Evolutionary conservation across 1,284 basidiomycete genomes (phyloP).

Genomic region (Tilletia horrida): DNA sequence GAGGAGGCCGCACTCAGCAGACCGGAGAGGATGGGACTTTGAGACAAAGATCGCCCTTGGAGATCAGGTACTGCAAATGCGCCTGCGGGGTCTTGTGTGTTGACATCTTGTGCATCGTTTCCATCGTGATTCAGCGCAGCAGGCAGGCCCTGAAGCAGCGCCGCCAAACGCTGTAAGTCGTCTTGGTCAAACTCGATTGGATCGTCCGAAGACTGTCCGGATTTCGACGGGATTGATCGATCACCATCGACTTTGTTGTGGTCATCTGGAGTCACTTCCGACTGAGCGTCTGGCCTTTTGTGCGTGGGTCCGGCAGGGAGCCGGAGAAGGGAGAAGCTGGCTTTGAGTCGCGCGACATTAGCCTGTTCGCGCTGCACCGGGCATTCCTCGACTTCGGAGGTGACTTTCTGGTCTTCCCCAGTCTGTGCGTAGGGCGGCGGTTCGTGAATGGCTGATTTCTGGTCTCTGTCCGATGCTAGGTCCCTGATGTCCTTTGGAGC

Average conservation of each 20-base stretch:
- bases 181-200: constrained; percentile 6
- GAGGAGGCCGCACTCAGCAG: background rate
- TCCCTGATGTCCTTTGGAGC: no score
- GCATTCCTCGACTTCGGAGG: no score
- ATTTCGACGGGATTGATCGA: background rate
- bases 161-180: background rate
- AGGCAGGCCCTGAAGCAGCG: background rate
- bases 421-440: no score
- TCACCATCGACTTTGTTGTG: background rate
- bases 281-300: background rate
- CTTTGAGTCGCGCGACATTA: background rate
- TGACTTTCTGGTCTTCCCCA: no score
- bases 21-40: constrained; percentile 1
- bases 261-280: background rate
- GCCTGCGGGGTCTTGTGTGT: no score
- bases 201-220: background rate
- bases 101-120: no score
- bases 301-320: background rate
- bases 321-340: background rate
- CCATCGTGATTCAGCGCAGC: background rate
- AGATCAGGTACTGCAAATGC: no score
- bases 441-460: no score
- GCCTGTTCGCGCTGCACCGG: no score
- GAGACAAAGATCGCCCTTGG: background rate
- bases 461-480: no score